These are phyloP conservation scores for Pseudogymnoascus verrucosus DNA, from an alignment of 2,329 filamentous ascomycete species.

Conservation along the genomic window DNA sequence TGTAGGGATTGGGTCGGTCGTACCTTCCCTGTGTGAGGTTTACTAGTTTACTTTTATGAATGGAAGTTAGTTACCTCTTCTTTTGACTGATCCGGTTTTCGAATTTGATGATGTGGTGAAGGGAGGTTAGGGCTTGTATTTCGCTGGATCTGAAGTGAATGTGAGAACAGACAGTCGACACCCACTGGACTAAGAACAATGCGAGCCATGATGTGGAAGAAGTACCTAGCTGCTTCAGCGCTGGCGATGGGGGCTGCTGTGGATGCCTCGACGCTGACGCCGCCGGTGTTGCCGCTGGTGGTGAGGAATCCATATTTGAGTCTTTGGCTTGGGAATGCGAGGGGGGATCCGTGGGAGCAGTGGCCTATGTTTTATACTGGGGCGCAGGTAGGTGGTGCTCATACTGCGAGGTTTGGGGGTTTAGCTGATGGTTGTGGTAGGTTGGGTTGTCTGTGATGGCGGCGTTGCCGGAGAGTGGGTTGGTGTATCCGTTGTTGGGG, in stretches of 20 bases:
- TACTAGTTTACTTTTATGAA: background rate
- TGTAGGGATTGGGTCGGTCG: background rate
- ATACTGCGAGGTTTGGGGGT: background rate
- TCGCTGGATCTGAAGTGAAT: background rate
- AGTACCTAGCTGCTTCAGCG: constrained; percentile 19
- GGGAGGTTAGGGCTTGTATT: background rate
- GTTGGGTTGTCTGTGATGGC: constrained; percentile 57
- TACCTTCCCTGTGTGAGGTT: background rate
- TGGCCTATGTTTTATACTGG: constrained; percentile 87
- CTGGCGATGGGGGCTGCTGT: constrained; percentile 26
- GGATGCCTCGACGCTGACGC: constrained; percentile 45
- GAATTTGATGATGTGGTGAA: background rate
- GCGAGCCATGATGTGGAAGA: background rate
- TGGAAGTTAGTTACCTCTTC: background rate
- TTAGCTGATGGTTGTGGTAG: constrained; percentile 23
- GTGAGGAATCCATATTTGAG: constrained; percentile 55
- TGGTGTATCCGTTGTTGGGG: constrained; percentile 57
- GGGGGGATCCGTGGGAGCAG: constrained; percentile 67
- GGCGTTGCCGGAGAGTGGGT: constrained; percentile 48
- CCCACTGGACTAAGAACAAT: no score
- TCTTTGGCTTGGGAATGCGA: constrained; percentile 56
- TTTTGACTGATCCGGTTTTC: background rate
- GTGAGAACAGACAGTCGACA: background rate
- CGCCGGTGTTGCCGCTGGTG: constrained; percentile 48
- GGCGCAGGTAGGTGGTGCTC: constrained; percentile 39